These are phyloP conservation scores for Pythium aristosporum DNA, from an alignment of 352 stramenopile genomes.

Conservation along the genomic window DNA sequence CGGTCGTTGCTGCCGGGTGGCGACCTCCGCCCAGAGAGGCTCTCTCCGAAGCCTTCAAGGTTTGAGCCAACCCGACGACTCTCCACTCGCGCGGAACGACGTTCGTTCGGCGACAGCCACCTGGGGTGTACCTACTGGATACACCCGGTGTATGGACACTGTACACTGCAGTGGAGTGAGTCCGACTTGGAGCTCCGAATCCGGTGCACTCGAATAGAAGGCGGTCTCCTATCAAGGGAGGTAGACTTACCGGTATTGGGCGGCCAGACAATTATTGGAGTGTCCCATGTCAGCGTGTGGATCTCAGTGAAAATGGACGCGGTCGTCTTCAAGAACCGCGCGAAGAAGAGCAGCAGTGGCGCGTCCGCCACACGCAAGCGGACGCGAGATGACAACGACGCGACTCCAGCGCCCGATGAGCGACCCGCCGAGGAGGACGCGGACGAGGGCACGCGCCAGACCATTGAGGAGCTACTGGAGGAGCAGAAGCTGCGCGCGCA, in stretches of 20 bases:
- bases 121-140: not conserved
- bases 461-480: slow-evolving; percentile 67
- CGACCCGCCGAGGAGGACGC: slow-evolving; percentile 19
- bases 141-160: not conserved
- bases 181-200: not conserved
- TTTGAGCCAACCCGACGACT: too few species aligned
- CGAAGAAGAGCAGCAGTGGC: slow-evolving; percentile 27
- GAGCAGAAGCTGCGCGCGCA: slow-evolving; percentile 64
- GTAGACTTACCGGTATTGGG: not conserved
- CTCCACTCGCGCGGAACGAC: not conserved
- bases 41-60: too few species aligned
- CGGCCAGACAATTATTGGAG: not conserved
- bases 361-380: slow-evolving; percentile 38
- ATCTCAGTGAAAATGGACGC: slow-evolving; percentile 24
- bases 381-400: slow-evolving; percentile 25
- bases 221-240: not conserved
- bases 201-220: not conserved
- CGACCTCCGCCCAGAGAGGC: not conserved
- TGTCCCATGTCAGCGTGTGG: not conserved
- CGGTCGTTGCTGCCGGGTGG: slow-evolving; percentile 8
- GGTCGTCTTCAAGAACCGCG: slow-evolving; percentile 67
- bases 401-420: not conserved
- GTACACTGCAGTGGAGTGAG: not conserved
- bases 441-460: slow-evolving; percentile 37
- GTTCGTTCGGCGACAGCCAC: not conserved